Evolutionary conservation across 345 rosid genomes (phyloP), one percentile per base, ranked within the genome.

Genomic region (Aquilaria malaccensis): DNA sequence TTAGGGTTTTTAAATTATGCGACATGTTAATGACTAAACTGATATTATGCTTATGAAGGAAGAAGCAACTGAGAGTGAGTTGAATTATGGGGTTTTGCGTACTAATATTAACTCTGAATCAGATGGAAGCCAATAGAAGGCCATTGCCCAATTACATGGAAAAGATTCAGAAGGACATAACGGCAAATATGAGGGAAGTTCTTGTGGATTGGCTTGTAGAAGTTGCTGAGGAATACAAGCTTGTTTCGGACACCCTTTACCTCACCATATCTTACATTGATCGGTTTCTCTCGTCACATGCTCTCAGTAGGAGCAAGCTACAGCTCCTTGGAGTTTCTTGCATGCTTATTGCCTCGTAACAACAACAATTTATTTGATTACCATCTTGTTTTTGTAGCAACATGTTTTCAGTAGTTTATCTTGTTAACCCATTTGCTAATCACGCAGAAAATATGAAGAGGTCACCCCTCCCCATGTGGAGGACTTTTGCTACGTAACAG

Each of bases 341-440:
- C 50, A 88, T 88, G 95, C 85, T 85, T 45, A 78, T 85, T 69
- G 89, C 96, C 67, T 83, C 85, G 91, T 87, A 85, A 72, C 72
- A 10, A 15, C 13, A 55, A 29, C 29, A 65, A 9, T 37, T 37
- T 14, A 47, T 56, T 47, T 1, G 13, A 2, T 32, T 33, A 50
- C 53, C 41, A 13, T 50, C 0, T 14, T 56, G 37, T 13, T 53
- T 29, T 46, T 30, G 31, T 22, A 51, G 43, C 7, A 37, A 37
- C 7, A 37, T 3, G 43, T 4, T 37, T 37, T 37, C 43, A 37
- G 43, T 37, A 37, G 43, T 37, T 37, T 37, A 37, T 37, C n/a
- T 56, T 52, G 50, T 6, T 62, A 52, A 62, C 65, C 11, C 43
- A 58, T 58, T 63, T 22, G 22, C 22, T 22, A 59, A 30, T 41